Evolutionary conservation across 2,329 filamentous ascomycete species (phyloP), one percentile per base, ranked within the genome.

Genomic region (Colletotrichum sp.): DNA sequence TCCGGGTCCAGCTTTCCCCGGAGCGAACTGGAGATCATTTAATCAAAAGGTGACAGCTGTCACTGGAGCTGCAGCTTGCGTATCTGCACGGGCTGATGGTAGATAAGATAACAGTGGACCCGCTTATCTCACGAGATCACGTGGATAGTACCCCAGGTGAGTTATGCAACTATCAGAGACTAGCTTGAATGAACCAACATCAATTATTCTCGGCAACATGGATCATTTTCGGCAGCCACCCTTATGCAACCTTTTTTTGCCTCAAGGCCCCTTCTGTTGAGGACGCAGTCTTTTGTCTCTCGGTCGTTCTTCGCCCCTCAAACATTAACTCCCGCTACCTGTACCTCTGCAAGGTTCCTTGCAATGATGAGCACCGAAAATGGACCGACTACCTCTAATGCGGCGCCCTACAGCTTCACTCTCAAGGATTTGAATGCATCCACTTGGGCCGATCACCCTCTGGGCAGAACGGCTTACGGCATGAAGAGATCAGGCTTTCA

Each of bases 1-100:
- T 71, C 56, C 73, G 55, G 63, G 69, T 52, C 32, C 63, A 75
- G 69, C 63, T 75, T 73, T 69, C 69, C 73, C 73, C 63, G 36
- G 69, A 64, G 69, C 36, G 7, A 21, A 63, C 61, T 74, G 63
- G 13, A 48, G 69, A 58, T 64, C 43, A 52, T 56, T 48, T 48
- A 16, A 68, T 64, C 62, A 26, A 64, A 64, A 75, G 9, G 59
- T 36, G 62, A 73, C 73, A 75, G 73, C 73, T 75, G 69, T 73
- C 73, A 59, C 63, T 34, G 58, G 43, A 21, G 43, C 43, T 52
- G 43, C 43, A 52, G 43, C n/a, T 21, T 21, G 43, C 43, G 43
- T 52, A 52, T 52, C 43, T 52, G 30, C 43, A 52, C 43, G 43
- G 43, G 43, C 43, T 7, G 10, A 5, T 24, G 1, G 0, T 13